Base-by-base conservation (phyloP, 352 stramenopile genomes). In the Globisporangium nunn region DNA sequence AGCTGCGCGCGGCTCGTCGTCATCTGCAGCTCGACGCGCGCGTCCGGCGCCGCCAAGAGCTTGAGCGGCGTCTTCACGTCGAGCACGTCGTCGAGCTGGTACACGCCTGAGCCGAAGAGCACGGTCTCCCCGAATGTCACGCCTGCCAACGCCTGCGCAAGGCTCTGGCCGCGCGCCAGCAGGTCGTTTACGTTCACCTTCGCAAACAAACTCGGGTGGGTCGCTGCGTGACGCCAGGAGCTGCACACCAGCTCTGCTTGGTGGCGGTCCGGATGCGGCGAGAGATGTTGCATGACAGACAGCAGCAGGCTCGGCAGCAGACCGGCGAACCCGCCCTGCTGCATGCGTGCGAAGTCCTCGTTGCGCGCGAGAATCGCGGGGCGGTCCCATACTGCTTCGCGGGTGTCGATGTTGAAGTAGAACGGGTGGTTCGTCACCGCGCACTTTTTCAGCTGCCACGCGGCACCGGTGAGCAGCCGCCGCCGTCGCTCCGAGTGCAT, bases 381-480 rank as follows among this genome's bases (percentile, higher is more conserved):
- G 46, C 85, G 95, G 56, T 98, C 88, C 92, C 91, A 98, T 41
- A 85, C 82, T 31, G 92, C 91, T 81, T 98, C 93, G 7, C 87
- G 89, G 23, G 93, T 97, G 67, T 98, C 90, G 28, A 54, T 62
- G 66, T 98, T 98, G 57, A 91, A 97, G 72, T 93, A 98, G 59
- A 97, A 98, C n/a, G 72, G 75, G 35, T 88, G 72, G n/a, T 70
- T 71, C 39, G 78, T 90, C 44, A 85, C 75, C 15, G 57, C 70
- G 62, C 80, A 93, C 52, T 72, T 82, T 58, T 79, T 71, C 12
- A 85, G 40, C 18, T 74, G 58, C 83, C 83, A 91, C 8, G 76
- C 73, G 29, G 58, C 64, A 14, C 83, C 83, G 2, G 76, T 87
- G 12, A 93, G 47, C 55, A 73, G 67, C 17, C 80, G 78, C 31